phyloP scores from a whole-genome alignment of 2,329 filamentous ascomycete species.

The Lachnellula occidentalis region DNA sequence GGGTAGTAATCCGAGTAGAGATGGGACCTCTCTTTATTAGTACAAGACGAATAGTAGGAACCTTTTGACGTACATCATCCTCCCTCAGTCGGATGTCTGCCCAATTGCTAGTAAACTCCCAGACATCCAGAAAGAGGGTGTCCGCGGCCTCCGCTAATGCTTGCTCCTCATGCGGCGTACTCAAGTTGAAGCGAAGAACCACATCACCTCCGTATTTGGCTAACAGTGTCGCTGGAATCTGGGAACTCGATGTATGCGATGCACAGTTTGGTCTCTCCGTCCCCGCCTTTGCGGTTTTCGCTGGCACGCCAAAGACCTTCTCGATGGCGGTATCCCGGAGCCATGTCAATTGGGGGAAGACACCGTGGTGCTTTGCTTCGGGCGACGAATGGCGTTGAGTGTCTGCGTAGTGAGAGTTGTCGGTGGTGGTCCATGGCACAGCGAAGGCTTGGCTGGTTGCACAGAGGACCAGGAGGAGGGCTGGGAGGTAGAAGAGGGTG shows the following conservation, averaged over 20 bases:
- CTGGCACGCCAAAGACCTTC: constrained; percentile 42
- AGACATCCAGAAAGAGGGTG: constrained; percentile 80
- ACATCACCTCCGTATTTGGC: constrained; percentile 69
- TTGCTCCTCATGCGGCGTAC: constrained; percentile 59
- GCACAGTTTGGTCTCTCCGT: constrained; percentile 11
- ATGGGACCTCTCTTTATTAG: constrained; percentile 43
- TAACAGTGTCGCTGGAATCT: constrained; percentile 31
- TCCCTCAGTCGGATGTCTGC: constrained; percentile 78
- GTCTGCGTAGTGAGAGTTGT: constrained; percentile 3
- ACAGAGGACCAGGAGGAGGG: constrained; percentile 7
- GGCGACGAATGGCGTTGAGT: constrained; percentile 5
- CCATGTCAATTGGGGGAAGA: constrained; percentile 46
- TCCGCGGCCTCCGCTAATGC: constrained; percentile 69
- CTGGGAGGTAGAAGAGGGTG: constrained; percentile 3
- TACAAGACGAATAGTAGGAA: constrained; percentile 7
- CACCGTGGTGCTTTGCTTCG: constrained; percentile 13
- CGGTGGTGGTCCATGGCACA: constrained; percentile 13
- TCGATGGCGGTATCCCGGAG: constrained; percentile 46
- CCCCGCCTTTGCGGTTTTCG: constrained; percentile 20
- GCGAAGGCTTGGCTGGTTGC: constrained; percentile 8
- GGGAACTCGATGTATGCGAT: constrained; percentile 23
- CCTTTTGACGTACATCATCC: constrained; percentile 54
- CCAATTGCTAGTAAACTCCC: constrained; percentile 76
- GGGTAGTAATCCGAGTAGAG: constrained; percentile 74
- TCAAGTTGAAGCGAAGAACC: constrained; percentile 84